These are phyloP conservation scores for Microglena sp. DNA, from an alignment of 139 green algal genomes.

Conservation along the genomic window DNA sequence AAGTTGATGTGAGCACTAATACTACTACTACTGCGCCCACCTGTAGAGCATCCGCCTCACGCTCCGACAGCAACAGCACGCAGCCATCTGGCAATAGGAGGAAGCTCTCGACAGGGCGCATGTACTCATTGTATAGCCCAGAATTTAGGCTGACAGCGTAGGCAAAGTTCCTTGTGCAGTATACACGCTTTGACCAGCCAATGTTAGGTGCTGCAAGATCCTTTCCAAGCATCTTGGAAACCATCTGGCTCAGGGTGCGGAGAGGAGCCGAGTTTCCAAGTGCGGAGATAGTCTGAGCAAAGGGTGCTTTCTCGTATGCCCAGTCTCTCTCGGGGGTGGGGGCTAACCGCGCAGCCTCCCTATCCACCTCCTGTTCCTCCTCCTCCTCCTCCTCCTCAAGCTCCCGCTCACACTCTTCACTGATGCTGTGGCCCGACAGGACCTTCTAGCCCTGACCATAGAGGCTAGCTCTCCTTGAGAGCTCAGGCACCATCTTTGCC, in stretches of 20 bases:
- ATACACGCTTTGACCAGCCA: constrained; percentile 9
- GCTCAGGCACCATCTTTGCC: too few species aligned
- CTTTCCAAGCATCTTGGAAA: too few species aligned
- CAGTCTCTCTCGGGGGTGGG: constrained; percentile 20
- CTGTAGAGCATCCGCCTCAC: constrained; percentile 42
- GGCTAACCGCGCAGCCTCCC: constrained; percentile 12
- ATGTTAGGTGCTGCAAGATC: too few species aligned
- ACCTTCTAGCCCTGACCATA: too few species aligned
- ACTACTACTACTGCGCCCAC: too few species aligned
- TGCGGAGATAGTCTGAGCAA: too few species aligned
- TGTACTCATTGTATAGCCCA: constrained; percentile 28
- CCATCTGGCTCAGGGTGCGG: too few species aligned
- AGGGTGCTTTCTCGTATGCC: constrained; percentile 1
- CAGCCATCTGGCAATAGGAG: constrained; percentile 19
- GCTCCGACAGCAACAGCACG: constrained; percentile 43
- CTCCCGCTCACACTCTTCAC: constrained; percentile 47
- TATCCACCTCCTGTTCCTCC: constrained; percentile 36
- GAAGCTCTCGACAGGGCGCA: constrained; percentile 24
- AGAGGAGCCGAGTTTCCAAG: too few species aligned
- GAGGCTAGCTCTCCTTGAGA: too few species aligned
- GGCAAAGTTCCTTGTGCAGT: constrained; percentile 36
- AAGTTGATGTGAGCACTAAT: too few species aligned
- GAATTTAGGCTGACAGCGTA: too few species aligned
- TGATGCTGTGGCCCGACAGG: too few species aligned
- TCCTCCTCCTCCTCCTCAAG: constrained; percentile 38